phyloP scores from a whole-genome alignment of 495 filamentous ascomycete genomes.

The Tuber magnatum region DNA sequence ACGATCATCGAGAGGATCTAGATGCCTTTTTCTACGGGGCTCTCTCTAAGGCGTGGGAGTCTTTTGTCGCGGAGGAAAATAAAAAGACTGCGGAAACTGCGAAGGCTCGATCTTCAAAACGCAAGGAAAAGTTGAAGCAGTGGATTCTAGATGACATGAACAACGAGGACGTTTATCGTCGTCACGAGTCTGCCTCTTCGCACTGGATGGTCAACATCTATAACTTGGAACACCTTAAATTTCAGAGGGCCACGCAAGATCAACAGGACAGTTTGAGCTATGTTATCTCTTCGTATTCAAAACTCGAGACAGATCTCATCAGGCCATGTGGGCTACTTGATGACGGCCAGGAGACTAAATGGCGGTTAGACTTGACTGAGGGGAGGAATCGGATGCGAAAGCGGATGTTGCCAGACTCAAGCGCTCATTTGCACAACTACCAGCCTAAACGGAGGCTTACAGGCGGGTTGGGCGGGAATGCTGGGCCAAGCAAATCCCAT shows the following conservation, averaged over 20 bases:
- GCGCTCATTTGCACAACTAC: constrained; percentile 62
- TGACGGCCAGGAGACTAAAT: constrained; percentile 58
- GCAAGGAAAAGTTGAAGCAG: constrained; percentile 71
- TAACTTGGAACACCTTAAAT: constrained; percentile 81
- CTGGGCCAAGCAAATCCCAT: constrained; percentile 35
- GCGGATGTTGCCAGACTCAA: constrained; percentile 69
- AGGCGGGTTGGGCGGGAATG: constrained; percentile 34
- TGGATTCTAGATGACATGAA: constrained; percentile 64
- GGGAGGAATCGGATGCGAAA: constrained; percentile 91
- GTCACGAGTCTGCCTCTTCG: constrained; percentile 73
- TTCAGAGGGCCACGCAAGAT: constrained; percentile 79
- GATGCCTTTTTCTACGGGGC: constrained; percentile 71
- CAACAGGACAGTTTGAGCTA: constrained; percentile 79
- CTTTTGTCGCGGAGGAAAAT: constrained; percentile 75
- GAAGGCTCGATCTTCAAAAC: constrained; percentile 58
- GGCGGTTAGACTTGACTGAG: constrained; percentile 91
- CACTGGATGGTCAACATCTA: constrained; percentile 94
- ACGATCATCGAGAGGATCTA: constrained; percentile 71
- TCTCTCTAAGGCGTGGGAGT: constrained; percentile 73
- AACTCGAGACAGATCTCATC: constrained; percentile 63
- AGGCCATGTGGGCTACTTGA: constrained; percentile 74
- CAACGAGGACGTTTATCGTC: constrained; percentile 62
- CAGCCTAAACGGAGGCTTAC: constrained; percentile 63
- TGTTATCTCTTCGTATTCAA: constrained; percentile 62
- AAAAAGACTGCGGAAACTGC: constrained; percentile 63